phyloP scores from a whole-genome alignment of 768 basidiomycete species.

The Leccinum subgranulosum region DNA sequence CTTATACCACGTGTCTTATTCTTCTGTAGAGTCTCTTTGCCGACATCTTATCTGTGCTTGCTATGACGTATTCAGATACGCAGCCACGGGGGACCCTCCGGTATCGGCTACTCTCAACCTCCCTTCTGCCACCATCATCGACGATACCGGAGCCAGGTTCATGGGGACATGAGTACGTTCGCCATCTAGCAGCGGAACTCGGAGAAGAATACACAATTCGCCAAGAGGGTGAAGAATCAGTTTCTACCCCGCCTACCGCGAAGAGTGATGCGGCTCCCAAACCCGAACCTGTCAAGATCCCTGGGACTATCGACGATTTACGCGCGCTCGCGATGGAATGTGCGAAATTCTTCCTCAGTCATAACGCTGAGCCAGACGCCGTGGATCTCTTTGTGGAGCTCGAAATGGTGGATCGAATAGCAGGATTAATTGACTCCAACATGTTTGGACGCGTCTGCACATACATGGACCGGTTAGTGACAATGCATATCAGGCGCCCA shows the following conservation, averaged over 20 bases:
- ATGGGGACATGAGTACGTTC: slow-evolving; percentile 99
- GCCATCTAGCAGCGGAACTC: slow-evolving; percentile 93
- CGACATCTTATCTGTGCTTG: slow-evolving; percentile 95
- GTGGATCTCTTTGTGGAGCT: slow-evolving; percentile 94
- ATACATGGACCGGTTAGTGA: slow-evolving; percentile 87
- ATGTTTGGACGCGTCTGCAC: slow-evolving; percentile 87
- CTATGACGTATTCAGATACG: slow-evolving; percentile 99
- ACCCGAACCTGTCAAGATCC: slow-evolving; percentile 32
- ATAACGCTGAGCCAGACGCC: slow-evolving; percentile 98
- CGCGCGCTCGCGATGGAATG: slow-evolving; percentile 77
- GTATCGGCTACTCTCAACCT: slow-evolving; percentile 83
- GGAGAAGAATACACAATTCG: slow-evolving; percentile 85
- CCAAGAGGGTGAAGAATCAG: slow-evolving; percentile 48
- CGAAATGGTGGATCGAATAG: slow-evolving; percentile 81
- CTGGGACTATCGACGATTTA: slow-evolving; percentile 70
- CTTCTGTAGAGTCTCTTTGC: slow-evolving; percentile 79
- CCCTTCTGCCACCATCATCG: slow-evolving; percentile 60
- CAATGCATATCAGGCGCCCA: background rate
- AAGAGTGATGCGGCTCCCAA: slow-evolving; percentile 29
- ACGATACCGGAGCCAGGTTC: slow-evolving; percentile 85
- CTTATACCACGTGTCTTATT: background rate
- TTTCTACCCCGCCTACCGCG: slow-evolving; percentile 19
- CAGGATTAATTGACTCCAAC: slow-evolving; percentile 78
- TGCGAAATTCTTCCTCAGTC: slow-evolving; percentile 82
- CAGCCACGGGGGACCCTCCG: slow-evolving; percentile 93